Evolutionary conservation across 1,139 yeast species (phyloP), one percentile per base, ranked within the genome.

Genomic region (Pichia sp.): DNA sequence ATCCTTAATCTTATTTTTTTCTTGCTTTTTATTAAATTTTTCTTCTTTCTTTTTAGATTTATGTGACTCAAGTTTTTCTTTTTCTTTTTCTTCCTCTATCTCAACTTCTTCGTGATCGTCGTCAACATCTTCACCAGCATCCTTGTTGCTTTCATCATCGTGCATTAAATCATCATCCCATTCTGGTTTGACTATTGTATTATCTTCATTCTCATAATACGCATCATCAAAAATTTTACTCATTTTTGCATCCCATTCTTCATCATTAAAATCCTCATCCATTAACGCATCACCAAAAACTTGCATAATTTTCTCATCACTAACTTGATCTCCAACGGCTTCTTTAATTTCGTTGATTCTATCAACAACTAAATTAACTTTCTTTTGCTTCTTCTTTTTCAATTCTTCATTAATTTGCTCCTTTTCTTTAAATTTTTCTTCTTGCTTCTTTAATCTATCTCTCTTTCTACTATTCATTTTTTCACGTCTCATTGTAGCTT

Each of bases 171-270:
- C 77, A 40, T 70, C 73, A 40, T 65, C 74, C 75, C 77, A 74
- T 20, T 66, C 65, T n/a, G 81, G 80, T 50, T 74, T 76, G 29
- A 49, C 62, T 4, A 41, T 9, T 2, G 33, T 24, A 21, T 41
- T 33, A 21, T 45, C 42, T 21, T 38, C 45, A 14, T 35, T 38
- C 4, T 28, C 44, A 54, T 87, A 86, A 56, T 75, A 87, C 46
- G 80, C 87, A 43, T 87, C 95, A 57, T 86, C 76, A 60, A 93
- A 93, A 31, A 89, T 76, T 57, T 85, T 82, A 31, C 83, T 78
- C 82, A 93, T 81, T 48, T 86, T 80, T 48, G 65, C 67, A 61
- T 93, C 97, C 98, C 98, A 93, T 48, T 85, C 94, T 31, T 81
- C 78, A 55, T 84, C 89, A 52, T 87, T 89, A 60, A 87, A 93